phyloP scores from a whole-genome alignment of 345 rosid species.

The Murraya koenigii region DNA sequence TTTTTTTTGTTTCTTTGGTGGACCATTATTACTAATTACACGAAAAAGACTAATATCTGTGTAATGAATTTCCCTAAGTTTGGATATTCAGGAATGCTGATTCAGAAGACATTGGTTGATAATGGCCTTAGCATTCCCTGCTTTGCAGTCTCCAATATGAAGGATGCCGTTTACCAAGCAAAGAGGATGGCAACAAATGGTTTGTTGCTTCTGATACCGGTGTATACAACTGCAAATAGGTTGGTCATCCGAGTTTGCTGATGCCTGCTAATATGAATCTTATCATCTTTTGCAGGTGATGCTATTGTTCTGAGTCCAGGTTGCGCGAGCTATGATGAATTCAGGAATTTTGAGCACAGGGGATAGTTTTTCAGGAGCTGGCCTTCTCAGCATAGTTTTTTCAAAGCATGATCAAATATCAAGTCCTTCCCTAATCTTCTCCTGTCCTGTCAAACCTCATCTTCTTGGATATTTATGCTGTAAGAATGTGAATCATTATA shows the following conservation, averaged over 20 bases:
- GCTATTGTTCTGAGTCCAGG: conserved; percentile 33
- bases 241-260: not conserved
- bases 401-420: no score
- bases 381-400: conserved; percentile 10
- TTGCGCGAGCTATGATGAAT: conserved; percentile 41
- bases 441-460: no score
- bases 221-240: not conserved
- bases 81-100: conserved; percentile 28
- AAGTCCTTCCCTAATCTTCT: no score
- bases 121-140: conserved; percentile 33
- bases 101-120: conserved; percentile 23
- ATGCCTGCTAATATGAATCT: not conserved
- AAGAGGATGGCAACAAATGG: conserved; percentile 28
- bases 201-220: conserved; percentile 7
- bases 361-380: conserved; percentile 30
- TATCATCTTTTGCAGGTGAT: conserved; percentile 17
- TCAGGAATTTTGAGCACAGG: conserved; percentile 36
- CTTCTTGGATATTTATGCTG: no score
- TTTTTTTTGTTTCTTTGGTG: not conserved
- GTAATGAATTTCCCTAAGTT: conserved; percentile 23
- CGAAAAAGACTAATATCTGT: not conserved
- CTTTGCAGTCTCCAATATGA: conserved; percentile 20
- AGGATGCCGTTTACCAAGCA: conserved; percentile 29
- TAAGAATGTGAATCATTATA: no score
- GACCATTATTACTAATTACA: not conserved